These are phyloP conservation scores for Arthrocladium fulminans DNA, from an alignment of 2,329 filamentous ascomycete species.

Conservation along the genomic window DNA sequence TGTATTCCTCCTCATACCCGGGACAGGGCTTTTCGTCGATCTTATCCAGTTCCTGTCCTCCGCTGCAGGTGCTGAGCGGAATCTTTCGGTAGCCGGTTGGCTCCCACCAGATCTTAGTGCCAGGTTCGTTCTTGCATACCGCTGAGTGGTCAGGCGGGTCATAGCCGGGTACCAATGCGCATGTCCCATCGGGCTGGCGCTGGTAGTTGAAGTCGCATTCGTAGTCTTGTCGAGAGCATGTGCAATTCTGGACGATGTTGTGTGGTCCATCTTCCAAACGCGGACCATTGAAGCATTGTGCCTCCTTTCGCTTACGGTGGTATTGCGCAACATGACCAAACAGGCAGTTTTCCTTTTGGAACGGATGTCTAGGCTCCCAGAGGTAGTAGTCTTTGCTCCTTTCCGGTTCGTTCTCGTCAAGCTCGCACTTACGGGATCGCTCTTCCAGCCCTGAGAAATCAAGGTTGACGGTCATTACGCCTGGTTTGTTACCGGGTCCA, in stretches of 20 bases:
- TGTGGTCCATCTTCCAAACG: slow-evolving; percentile 49
- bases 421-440: slow-evolving; percentile 53
- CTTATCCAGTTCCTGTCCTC: slow-evolving; percentile 67
- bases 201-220: slow-evolving; percentile 98
- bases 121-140: slow-evolving; percentile 55
- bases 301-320: slow-evolving; percentile 74
- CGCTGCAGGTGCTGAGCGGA: slow-evolving; percentile 76
- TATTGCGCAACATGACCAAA: slow-evolving; percentile 89
- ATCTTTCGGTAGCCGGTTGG: slow-evolving; percentile 83
- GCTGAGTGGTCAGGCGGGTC: slow-evolving; percentile 51
- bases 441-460: slow-evolving; percentile 79
- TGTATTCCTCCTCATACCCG: slow-evolving; percentile 72
- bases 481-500: slow-evolving; percentile 33
- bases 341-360: slow-evolving; percentile 68
- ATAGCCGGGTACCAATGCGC: slow-evolving; percentile 65
- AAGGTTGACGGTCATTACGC: slow-evolving; percentile 66
- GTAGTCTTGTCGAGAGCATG: slow-evolving; percentile 75
- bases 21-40: slow-evolving; percentile 57
- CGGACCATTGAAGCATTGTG: slow-evolving; percentile 72
- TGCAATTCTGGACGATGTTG: slow-evolving; percentile 65
- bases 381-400: slow-evolving; percentile 62
- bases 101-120: slow-evolving; percentile 68
- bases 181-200: slow-evolving; percentile 65
- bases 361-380: slow-evolving; percentile 80
- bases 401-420: slow-evolving; percentile 52